These are phyloP conservation scores for Trichophyton simii DNA, from an alignment of 2,329 filamentous ascomycete species.

Conservation along the genomic window DNA sequence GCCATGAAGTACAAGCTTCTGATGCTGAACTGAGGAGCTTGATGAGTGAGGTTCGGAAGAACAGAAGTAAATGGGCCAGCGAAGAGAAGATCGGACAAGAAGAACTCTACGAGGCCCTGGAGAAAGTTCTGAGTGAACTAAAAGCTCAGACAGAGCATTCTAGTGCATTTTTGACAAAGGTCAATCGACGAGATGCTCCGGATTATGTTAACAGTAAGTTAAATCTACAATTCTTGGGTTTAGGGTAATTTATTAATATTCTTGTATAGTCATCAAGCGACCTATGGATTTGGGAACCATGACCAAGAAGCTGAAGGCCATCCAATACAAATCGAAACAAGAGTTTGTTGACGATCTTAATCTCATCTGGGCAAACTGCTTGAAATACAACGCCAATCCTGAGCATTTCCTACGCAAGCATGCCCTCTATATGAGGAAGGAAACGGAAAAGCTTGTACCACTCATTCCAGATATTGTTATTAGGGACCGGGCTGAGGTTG, in stretches of 20 bases:
- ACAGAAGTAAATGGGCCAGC: constrained; percentile 96
- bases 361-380: constrained; percentile 92
- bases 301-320: constrained; percentile 87
- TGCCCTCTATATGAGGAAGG: constrained; percentile 91
- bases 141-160: constrained; percentile 97
- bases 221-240: neutral
- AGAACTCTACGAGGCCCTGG: constrained; percentile 89
- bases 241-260: neutral
- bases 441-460: constrained; percentile 91
- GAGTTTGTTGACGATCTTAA: constrained; percentile 92
- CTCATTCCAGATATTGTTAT: constrained; percentile 89
- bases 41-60: constrained; percentile 96
- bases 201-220: constrained; percentile 81
- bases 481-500: constrained; percentile 82
- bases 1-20: constrained; percentile 77
- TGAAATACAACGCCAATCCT: constrained; percentile 87
- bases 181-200: constrained; percentile 93
- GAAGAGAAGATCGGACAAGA: constrained; percentile 97
- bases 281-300: constrained; percentile 97
- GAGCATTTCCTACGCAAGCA: constrained; percentile 80
- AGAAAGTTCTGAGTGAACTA: constrained; percentile 92
- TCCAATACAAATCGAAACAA: constrained; percentile 74
- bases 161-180: constrained; percentile 82
- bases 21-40: constrained; percentile 83
- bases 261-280: constrained; percentile 64